Evolutionary conservation across 176 grass and related monocot species (phyloP), one percentile per base, ranked within the genome.

Genomic region (Melocanna baccifera): DNA sequence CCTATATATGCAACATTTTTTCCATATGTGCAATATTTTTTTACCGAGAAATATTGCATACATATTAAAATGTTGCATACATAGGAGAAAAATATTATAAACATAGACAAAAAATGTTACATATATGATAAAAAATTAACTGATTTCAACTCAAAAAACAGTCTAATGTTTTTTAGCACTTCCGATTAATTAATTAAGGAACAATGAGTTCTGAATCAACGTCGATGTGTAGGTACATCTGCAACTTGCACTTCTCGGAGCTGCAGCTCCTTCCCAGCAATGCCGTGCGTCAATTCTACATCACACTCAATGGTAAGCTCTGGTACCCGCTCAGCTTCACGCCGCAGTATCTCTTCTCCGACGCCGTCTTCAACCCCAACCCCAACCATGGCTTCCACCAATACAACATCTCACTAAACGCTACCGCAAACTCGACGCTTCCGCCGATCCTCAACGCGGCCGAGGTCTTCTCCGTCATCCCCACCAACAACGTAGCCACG

Each of bases 381-480:
- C 61, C 71, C 2, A 0, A 0, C 29, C 8, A 0, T 1, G 8
- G 22, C 3, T 28, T 34, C 2, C 7, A 0, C 9, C 6, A 1
- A 0, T 94, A 92, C 67, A 68, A 42, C 12, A 1, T 88, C 58
- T 62, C 90, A 29, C 57, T 95, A 41, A 85, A 73, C 9, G 81
- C 87, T 62, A 81, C 93, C 0, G 30, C 28, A 19, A 85, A 73
- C 56, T 92, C 93, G 6, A 90, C 73, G 29, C 48, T 90, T 58
- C 93, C 93, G 8, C 93, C 93, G 1, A 47, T 92, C 32, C 84
- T 95, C 85, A 95, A 90, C 39, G 93, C 90, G 2, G 0, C 50
- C 2, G 88, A 95, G 86, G 18, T 88, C 5, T 95, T 90, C 83
- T 81, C 84, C 4, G 30, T 79, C 29, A 65, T 92, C 71, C 19